These are phyloP conservation scores for Hibiscus trionum DNA, from an alignment of 345 rosid genomes.

Conservation along the genomic window DNA sequence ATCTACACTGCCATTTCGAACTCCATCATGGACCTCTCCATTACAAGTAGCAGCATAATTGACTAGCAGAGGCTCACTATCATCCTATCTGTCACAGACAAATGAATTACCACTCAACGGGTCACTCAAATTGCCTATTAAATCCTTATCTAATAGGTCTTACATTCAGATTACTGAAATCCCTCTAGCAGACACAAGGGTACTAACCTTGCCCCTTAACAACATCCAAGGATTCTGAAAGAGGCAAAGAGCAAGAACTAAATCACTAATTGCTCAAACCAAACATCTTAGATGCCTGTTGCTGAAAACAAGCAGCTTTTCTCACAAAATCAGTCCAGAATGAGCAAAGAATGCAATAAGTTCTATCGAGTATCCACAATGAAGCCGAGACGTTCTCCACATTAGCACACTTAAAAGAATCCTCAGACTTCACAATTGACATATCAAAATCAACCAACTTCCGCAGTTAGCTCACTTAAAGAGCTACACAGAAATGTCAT, in stretches of 20 bases:
- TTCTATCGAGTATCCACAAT: neutral
- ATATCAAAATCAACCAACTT: neutral
- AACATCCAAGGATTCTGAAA: neutral
- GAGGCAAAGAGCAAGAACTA: neutral
- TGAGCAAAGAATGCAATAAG: neutral
- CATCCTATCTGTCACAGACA: neutral
- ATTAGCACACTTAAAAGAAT: neutral
- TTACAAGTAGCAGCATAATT: neutral
- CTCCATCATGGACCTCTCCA: neutral
- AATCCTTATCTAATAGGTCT: neutral
- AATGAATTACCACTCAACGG: neutral
- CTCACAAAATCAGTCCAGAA: neutral
- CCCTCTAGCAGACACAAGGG: conserved; percentile 2
- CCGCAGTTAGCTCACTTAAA: neutral
- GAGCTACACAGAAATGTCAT: neutral
- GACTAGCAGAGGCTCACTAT: neutral
- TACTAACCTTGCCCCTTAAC: conserved; percentile 4
- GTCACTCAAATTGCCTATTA: neutral
- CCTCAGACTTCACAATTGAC: neutral
- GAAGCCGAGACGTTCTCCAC: neutral
- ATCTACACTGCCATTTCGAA: neutral
- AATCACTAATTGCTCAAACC: neutral
- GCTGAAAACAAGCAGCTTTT: neutral
- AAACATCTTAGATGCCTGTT: neutral
- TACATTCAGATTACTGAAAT: neutral